Evolutionary conservation across 2,329 filamentous ascomycete species (phyloP), one percentile per base, ranked within the genome.

Genomic region (Cladosporium oxysporum): DNA sequence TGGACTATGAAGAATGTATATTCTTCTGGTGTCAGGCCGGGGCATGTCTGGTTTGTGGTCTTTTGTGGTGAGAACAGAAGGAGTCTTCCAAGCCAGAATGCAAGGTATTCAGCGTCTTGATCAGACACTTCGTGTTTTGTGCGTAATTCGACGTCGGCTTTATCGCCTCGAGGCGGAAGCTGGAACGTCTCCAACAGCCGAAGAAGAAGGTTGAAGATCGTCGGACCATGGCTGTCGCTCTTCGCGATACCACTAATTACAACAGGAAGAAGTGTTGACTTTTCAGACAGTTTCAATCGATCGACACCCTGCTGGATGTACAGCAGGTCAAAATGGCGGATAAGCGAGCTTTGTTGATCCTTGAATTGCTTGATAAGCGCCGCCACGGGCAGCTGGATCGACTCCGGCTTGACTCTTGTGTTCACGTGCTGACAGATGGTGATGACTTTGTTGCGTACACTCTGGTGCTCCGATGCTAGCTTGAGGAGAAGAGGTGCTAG

Each of bases 361-460:
- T 96, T 96, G 83, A 96, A 97, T 77, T 98, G 95, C 71, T 93
- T 90, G 64, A 98, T 79, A 21, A 99, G 83, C 18, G 89, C 87
- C n/a, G 87, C 85, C 14, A 98, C 93, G 0, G 95, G 95, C 6
- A 99, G 82, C 63, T 93, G 84, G 69, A 97, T 88, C 10, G 84
- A 83, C 75, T 82, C 80, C 70, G 85, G 79, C 75, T 87, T 85
- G 69, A 88, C 82, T 66, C 87, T 81, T 21, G 87, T 88, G 74
- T 89, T 91, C 78, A 91, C 80, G 79, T 92, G 90, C 75, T 90
- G 88, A 74, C 89, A 91, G 69, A 91, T 83, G 31, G 87, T 83
- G 67, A 91, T 88, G 69, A 91, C 87, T 81, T 94, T 95, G 72
- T 90, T 90, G 72, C 94, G 87, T 31, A 98, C 95, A 53, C 88